Conservation (phyloP, 2,329 filamentous ascomycete genomes). For the Aspergillus candidus region DNA sequence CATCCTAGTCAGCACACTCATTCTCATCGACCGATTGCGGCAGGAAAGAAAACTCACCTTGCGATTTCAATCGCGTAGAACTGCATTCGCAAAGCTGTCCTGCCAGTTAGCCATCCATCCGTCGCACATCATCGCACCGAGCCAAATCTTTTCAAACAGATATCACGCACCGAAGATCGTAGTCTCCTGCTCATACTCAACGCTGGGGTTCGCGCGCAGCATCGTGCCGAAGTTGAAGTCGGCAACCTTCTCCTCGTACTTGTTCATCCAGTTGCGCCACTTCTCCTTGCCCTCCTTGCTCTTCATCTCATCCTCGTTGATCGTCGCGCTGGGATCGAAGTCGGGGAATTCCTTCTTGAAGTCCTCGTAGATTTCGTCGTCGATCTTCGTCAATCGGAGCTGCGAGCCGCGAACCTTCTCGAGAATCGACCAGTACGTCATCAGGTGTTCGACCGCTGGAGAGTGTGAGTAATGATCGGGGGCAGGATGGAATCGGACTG, state of each 20-base stretch:
- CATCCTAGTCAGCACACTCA: conserved; percentile 6
- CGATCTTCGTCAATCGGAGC: conserved; percentile 84
- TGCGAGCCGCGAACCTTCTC: conserved; percentile 84
- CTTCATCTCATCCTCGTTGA: conserved; percentile 95
- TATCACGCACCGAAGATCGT: conserved; percentile 75
- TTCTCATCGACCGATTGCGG: background rate
- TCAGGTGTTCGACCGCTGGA: conserved; percentile 81
- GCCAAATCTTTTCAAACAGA: background rate
- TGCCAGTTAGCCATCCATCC: background rate
- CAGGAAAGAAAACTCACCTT: conserved; percentile 45
- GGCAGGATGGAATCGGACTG: background rate
- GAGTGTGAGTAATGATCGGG: background rate
- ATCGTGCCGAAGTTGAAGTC: conserved; percentile 99
- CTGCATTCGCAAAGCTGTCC: conserved; percentile 63
- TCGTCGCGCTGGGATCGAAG: conserved; percentile 72
- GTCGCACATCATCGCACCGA: background rate
- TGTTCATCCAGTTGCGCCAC: conserved; percentile 91
- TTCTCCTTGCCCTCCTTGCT: conserved; percentile 89
- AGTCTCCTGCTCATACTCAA: conserved; percentile 78
- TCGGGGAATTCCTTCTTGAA: conserved; percentile 86
- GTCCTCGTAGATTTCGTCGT: conserved; percentile 90
- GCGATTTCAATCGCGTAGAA: conserved; percentile 75
- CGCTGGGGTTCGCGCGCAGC: conserved; percentile 69
- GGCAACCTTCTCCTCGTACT: conserved; percentile 89
- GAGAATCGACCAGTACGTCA: conserved; percentile 94